Evolutionary conservation across 768 basidiomycete genomes (phyloP), one percentile per base, ranked within the genome.

Genomic region (Lentinula lateritia): DNA sequence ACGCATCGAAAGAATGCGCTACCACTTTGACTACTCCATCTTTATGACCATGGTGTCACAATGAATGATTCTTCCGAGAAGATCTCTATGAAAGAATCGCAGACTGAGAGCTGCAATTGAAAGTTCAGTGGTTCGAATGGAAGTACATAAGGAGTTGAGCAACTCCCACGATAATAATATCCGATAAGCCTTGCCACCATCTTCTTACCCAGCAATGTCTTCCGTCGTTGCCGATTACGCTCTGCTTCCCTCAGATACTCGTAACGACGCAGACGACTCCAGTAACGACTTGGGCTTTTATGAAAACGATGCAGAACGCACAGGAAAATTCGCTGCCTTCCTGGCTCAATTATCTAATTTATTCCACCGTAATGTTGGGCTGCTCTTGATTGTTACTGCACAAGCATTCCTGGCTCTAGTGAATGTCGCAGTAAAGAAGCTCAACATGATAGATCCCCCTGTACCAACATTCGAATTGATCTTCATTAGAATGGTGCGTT

Each of bases 321-420:
- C 23, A 15, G 41, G 41, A 28, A 28, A 13, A 42, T 28, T 45
- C 12, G 39, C 41, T 28, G 15, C 6, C 43, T 41, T 43, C 2
- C 23, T 13, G 41, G 4, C 20, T 28, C 39, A 23, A 28, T n/a
- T 56, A 23, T 56, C 55, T 12, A 43, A 7, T 56, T 56, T 56
- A 56, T 56, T 20, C 16, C 18, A 56, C 39, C 39, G 55, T 28
- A 56, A 56, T 39, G 41, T 56, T 3, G 89, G 89, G 8, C 71
- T 92, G 56, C 70, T 88, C 38, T 76, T 89, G 16, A 79, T 91
- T 16, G 79, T 78, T 5, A 72, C 73, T 2, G 70, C 86, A 9
- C 85, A 89, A 67, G 73, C 84, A 13, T 86, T 86, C 71, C 80
- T 87, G 42, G 78, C 85, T 6, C 69, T 80, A 34, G 86, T 88